These are phyloP conservation scores for Prinsepia uniflora DNA, from an alignment of 306 rosid species.

Conservation along the genomic window DNA sequence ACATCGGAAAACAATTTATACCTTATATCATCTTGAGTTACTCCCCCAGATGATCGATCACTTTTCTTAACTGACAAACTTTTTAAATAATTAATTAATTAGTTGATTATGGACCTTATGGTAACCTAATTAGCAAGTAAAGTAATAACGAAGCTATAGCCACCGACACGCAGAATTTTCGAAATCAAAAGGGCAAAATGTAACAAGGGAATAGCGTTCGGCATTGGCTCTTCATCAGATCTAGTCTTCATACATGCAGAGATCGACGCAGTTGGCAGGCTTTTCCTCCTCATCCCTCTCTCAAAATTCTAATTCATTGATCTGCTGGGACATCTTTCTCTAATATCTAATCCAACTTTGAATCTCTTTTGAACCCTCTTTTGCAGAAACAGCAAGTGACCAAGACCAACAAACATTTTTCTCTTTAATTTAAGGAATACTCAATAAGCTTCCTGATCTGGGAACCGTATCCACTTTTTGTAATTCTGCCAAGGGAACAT, in stretches of 20 bases:
- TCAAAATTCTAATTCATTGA: not conserved
- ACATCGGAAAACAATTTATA: no score
- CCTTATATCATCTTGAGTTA: no score
- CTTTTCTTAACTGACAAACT: not conserved
- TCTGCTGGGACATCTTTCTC: not conserved
- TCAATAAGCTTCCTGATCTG: conserved; percentile 16
- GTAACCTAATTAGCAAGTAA: not conserved
- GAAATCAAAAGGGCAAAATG: conserved; percentile 6
- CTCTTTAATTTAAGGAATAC: conserved; percentile 12
- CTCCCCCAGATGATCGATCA: not conserved
- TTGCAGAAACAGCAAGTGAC: conserved; percentile 11
- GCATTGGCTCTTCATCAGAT: conserved; percentile 27
- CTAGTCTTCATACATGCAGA: conserved; percentile 25
- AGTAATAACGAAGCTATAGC: not conserved
- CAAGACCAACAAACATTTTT: conserved; percentile 7
- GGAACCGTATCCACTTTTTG: conserved; percentile 12
- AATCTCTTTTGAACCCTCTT: conserved; percentile 32
- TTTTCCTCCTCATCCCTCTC: conserved; percentile 14
- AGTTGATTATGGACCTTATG: not conserved
- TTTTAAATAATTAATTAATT: not conserved
- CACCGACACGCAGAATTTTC: conserved; percentile 29
- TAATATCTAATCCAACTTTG: conserved; percentile 19
- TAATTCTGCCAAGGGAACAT: conserved; percentile 7
- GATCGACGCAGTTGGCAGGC: conserved; percentile 15
- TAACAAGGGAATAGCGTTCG: conserved; percentile 9